Percentiles rank a stretch among this genome's conserved stretches.
These are phyloP conservation scores for Clarireedia paspali DNA, from an alignment of 2,329 filamentous ascomycete genomes.

Conservation along the genomic window DNA sequence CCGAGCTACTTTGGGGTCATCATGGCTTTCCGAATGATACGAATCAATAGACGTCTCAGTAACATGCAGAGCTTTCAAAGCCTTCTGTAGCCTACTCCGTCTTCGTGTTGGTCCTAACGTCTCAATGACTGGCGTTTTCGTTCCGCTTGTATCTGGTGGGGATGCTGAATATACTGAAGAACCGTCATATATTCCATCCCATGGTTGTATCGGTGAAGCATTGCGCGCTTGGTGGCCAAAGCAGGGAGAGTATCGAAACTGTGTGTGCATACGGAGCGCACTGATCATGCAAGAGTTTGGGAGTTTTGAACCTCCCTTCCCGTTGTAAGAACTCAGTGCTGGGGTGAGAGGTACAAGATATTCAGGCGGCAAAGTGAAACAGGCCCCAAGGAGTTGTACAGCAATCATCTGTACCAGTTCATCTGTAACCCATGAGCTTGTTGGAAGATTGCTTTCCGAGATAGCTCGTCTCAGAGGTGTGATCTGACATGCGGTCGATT, in stretches of 20 bases:
- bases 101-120: slow-evolving; percentile 1
- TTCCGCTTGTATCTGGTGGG: slow-evolving; percentile 1
- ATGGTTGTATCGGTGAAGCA: slow-evolving; percentile 23
- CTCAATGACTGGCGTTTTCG: slow-evolving; percentile 8
- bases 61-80: slow-evolving; percentile 8
- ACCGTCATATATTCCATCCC: slow-evolving; percentile 18
- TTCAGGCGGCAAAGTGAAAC: slow-evolving; percentile 27
- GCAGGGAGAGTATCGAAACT: slow-evolving; percentile 27
- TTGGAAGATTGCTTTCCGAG: slow-evolving; percentile 19
- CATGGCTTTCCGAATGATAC: slow-evolving; percentile 5
- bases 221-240: slow-evolving; percentile 28
- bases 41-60: slow-evolving; percentile 12
- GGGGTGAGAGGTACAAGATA: slow-evolving; percentile 5
- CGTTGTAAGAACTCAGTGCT: slow-evolving; percentile 1
- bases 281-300: slow-evolving; percentile 26
- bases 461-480: background rate
- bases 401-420: slow-evolving; percentile 27
- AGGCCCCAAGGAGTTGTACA: slow-evolving; percentile 26
- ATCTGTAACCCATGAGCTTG: slow-evolving; percentile 14
- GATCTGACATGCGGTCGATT: background rate
- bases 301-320: slow-evolving; percentile 4
- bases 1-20: background rate
- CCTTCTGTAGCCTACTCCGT: slow-evolving; percentile 6
- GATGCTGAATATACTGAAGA: slow-evolving; percentile 9
- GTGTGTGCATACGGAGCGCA: slow-evolving; percentile 27